Percentiles rank a stretch among this genome's conserved stretches.
Evolutionary conservation across 2,329 filamentous ascomycete species (phyloP).

Genomic region (Alternaria incomplexa): DNA sequence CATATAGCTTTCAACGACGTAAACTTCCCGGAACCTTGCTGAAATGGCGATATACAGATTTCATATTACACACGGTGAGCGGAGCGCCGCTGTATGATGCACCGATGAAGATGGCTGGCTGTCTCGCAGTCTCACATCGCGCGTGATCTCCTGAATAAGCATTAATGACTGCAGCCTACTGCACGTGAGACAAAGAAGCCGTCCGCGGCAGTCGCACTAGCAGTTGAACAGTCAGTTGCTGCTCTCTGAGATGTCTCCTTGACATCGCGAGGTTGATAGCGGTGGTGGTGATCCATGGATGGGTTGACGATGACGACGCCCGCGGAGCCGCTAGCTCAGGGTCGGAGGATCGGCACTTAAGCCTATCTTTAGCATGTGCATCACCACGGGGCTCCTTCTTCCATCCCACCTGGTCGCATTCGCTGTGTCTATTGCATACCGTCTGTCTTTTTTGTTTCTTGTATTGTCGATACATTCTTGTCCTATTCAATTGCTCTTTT

Average conservation of each 20-base stretch:
- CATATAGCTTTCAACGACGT: not conserved
- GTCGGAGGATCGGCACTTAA: constrained; percentile 6
- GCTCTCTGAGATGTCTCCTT: not conserved
- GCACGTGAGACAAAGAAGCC: not conserved
- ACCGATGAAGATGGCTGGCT: not conserved
- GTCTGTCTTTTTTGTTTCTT: not conserved
- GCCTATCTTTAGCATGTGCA: constrained; percentile 3
- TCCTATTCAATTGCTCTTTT: not conserved
- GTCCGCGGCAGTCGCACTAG: not conserved
- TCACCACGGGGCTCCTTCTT: constrained; percentile 8
- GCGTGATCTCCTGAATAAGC: not conserved
- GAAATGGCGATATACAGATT: not conserved
- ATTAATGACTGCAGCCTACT: not conserved
- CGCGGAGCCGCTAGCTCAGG: constrained; percentile 6
- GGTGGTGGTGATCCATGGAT: not conserved
- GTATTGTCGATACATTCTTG: not conserved
- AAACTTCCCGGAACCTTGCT: not conserved
- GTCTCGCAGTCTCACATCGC: not conserved
- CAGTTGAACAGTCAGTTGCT: rapidly evolving
- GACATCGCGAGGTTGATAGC: not conserved
- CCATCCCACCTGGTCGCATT: constrained; percentile 1
- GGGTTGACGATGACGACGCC: constrained; percentile 8
- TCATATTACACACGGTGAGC: not conserved
- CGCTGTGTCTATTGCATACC: not conserved
- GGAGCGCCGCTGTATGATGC: not conserved